Conservation (phyloP, 2,329 filamentous ascomycete genomes). For the Lasiodiplodia theobromae region DNA sequence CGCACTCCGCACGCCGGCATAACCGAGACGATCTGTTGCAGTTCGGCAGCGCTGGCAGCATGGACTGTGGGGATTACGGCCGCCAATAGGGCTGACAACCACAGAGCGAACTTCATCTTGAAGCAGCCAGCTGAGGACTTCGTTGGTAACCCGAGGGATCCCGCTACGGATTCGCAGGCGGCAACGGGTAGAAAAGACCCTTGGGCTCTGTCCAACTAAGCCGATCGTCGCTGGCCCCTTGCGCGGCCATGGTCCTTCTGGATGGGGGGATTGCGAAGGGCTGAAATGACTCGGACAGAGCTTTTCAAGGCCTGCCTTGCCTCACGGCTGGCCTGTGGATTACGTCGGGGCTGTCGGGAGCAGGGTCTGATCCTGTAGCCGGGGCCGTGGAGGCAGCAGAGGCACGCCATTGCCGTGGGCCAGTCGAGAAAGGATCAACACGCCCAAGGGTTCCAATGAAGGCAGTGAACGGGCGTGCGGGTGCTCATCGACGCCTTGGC, state of each 20-base stretch:
- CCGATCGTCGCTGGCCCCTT: conserved; percentile 10
- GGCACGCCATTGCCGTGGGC: background rate
- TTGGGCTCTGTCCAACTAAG: conserved; percentile 1
- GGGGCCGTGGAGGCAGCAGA: background rate
- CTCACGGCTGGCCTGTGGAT: background rate
- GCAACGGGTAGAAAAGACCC: background rate
- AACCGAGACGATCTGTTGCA: conserved; percentile 11
- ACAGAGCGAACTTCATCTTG: conserved; percentile 17
- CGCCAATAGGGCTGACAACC: conserved; percentile 10
- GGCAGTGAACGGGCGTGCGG: background rate
- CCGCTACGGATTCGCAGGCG: conserved; percentile 4
- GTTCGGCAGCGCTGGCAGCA: conserved; percentile 10
- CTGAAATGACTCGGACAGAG: conserved; percentile 23
- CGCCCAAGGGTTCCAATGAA: background rate
- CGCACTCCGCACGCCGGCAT: conserved; percentile 25
- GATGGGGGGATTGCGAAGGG: conserved; percentile 6
- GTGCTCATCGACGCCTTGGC: conserved; percentile 17
- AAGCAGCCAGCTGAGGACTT: background rate
- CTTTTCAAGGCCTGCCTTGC: background rate
- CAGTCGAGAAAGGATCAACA: conserved; percentile 5
- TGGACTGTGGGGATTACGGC: conserved; percentile 13
- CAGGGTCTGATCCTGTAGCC: background rate
- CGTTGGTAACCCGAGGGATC: background rate
- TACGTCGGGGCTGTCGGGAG: conserved; percentile 11
- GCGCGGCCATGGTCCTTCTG: background rate